Base-by-base conservation (phyloP, 208 protist species). In the Vickermania spadyakhi region DNA sequence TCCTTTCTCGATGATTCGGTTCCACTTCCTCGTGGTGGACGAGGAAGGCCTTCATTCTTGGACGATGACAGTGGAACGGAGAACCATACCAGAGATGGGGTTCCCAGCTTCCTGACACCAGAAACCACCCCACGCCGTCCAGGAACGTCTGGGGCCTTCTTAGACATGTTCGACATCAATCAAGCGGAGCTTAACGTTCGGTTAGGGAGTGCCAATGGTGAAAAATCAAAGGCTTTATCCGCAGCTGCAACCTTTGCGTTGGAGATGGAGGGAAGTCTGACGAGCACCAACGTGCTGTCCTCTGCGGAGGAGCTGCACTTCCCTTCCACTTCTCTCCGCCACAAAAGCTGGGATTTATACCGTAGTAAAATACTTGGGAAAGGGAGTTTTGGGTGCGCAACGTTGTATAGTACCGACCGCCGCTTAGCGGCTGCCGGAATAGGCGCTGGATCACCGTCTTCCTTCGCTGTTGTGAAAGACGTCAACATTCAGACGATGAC, bases 351-450 rank as follows among this genome's bases (percentile, higher is more conserved):
- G 69, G 23, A 28, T 18, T 56, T 92, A 52, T 42, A 72, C 41
- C 66, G 79, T 4, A 72, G 80, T 22, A 70, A 72, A n/a, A 85
- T 92, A 45, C 59, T 92, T 11, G 85, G 85, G 28, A 92, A 92
- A 42, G 85, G 85, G 26, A 87, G 66, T 56, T 92, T 89, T 72
- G 85, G 85, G 42, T 89, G 77, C 51, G 85, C 85, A 4, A 89
- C 85, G 31, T 58, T 89, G 1, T 91, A 91, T 62, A 53, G 63
- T 1, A 52, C 72, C 3, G 28, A 14, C 23, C 27, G n/a, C 21
- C 42, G 27, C 4, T 36, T 3, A n/a, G 1, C 7, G 36, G 23
- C 3, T 36, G 22, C 18, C 3, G 14, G 22, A 29, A 0, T 21
- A 18, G 2, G 28, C 21, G 31, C n/a, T n/a, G 7, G 21, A 45